A percentile compares a stretch with the other conserved stretches of the same genome.
phyloP scores from a whole-genome alignment of 2,329 filamentous ascomycete genomes.

The Colletotrichum noveboracense region DNA sequence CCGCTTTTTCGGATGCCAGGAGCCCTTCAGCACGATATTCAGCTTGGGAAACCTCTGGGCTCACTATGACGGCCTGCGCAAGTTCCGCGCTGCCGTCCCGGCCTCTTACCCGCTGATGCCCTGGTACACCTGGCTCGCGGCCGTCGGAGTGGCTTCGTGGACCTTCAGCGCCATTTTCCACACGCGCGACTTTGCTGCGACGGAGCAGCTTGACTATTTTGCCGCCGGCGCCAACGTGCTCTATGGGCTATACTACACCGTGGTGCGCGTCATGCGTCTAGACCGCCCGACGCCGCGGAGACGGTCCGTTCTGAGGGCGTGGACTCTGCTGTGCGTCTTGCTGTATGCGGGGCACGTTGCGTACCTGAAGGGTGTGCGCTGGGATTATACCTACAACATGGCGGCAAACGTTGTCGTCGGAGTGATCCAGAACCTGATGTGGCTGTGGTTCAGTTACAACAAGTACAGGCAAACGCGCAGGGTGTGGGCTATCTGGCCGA shows the following conservation, averaged over 20 bases:
- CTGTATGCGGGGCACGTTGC: constrained; percentile 79
- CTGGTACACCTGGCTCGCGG: constrained; percentile 83
- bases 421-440: constrained; percentile 79
- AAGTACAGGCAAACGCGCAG: constrained; percentile 75
- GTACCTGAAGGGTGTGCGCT: constrained; percentile 84
- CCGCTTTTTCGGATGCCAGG: constrained; percentile 90
- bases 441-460: constrained; percentile 82
- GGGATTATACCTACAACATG: constrained; percentile 99
- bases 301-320: constrained; percentile 66
- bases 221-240: constrained; percentile 88
- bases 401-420: constrained; percentile 87
- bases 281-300: constrained; percentile 59
- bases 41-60: constrained; percentile 90
- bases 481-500: constrained; percentile 87
- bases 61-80: constrained; percentile 77
- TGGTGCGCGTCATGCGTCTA: constrained; percentile 82
- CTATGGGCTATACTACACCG: constrained; percentile 88
- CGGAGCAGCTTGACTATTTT: constrained; percentile 97
- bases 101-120: constrained; percentile 74
- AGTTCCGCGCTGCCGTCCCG: constrained; percentile 74
- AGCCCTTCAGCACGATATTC: constrained; percentile 93
- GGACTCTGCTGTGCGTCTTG: constrained; percentile 74
- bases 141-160: constrained; percentile 85
- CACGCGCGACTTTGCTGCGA: constrained; percentile 81
- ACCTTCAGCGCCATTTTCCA: constrained; percentile 91